These are phyloP conservation scores for Lomentospora prolificans DNA, from an alignment of 2,329 filamentous ascomycete species.

Conservation along the genomic window DNA sequence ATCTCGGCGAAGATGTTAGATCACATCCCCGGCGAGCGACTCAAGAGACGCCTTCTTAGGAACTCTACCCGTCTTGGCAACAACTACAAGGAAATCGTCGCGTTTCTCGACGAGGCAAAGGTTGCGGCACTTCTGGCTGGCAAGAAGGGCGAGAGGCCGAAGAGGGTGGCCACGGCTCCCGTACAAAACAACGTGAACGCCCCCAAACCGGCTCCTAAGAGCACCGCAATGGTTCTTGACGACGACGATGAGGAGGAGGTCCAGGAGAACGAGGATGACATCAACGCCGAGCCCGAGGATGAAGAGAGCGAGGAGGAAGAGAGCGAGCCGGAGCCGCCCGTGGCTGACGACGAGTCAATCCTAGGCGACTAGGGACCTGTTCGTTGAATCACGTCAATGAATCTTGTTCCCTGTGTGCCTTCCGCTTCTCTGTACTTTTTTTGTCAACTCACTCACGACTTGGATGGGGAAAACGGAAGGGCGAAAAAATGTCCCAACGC, in stretches of 20 bases:
- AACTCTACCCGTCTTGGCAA: conserved; percentile 73
- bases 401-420: not conserved
- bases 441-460: too few species aligned
- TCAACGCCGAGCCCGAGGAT: not conserved
- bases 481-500: too few species aligned
- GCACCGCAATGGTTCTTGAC: conserved; percentile 22
- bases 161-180: conserved; percentile 28
- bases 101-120: conserved; percentile 65
- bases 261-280: conserved; percentile 18
- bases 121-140: conserved; percentile 27
- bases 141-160: conserved; percentile 21
- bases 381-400: not conserved
- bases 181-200: conserved; percentile 43
- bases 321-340: conserved; percentile 15
- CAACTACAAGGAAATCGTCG: conserved; percentile 78
- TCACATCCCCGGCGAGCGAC: conserved; percentile 46
- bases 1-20: conserved; percentile 70
- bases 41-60: conserved; percentile 62
- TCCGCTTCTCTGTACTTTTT: conserved; percentile 1
- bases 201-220: conserved; percentile 30
- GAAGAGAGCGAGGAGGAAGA: conserved; percentile 19
- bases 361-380: conserved; percentile 1
- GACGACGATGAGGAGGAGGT: conserved; percentile 25
- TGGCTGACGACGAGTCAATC: conserved; percentile 1
- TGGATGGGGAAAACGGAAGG: too few species aligned